Conservation (phyloP, 805 yeast genomes). For the Candida xiaguanensis region DNA sequence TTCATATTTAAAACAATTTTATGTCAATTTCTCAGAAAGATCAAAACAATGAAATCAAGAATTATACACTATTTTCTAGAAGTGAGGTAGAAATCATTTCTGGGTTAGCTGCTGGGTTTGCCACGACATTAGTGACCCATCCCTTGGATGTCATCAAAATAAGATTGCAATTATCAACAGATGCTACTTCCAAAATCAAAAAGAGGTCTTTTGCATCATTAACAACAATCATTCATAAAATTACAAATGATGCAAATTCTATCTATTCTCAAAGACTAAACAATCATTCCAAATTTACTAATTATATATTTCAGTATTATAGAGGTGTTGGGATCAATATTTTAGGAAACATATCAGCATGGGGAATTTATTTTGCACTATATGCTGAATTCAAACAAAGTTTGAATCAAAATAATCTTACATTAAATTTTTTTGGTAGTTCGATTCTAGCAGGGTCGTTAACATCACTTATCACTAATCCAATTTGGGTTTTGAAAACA, state of each 20-base stretch:
- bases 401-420: conserved; percentile 11
- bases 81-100: conserved; percentile 56
- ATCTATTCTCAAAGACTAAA: background rate
- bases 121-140: conserved; percentile 78
- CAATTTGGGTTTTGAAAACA: conserved; percentile 94
- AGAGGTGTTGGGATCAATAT: conserved; percentile 80
- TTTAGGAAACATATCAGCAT: conserved; percentile 78
- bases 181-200: no score
- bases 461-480: conserved; percentile 80
- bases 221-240: conserved; percentile 15
- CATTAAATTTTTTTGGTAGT: conserved; percentile 31
- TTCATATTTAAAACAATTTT: background rate
- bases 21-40: background rate
- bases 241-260: conserved; percentile 18
- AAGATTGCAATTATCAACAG: conserved; percentile 62
- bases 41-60: background rate
- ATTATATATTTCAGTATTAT: conserved; percentile 41
- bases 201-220: conserved; percentile 18
- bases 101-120: conserved; percentile 78
- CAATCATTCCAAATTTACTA: conserved; percentile 1
- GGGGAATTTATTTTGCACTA: conserved; percentile 83
- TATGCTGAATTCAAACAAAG: conserved; percentile 57
- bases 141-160: conserved; percentile 87
- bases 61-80: background rate
- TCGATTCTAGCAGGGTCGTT: conserved; percentile 61